Conservation (phyloP, 306 rosid species). For the Quercus gilva region DNA sequence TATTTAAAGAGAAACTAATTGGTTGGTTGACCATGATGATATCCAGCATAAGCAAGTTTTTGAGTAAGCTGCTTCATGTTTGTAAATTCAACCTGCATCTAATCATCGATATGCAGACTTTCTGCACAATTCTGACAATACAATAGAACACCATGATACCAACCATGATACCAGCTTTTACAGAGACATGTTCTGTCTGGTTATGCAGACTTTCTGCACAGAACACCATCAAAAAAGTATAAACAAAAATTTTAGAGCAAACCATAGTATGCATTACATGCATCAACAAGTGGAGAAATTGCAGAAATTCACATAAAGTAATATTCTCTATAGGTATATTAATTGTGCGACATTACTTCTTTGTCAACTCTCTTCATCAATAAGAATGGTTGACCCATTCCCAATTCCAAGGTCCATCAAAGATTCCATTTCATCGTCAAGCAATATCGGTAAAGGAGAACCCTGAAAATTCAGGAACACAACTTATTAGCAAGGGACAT, state of each 20-base stretch:
- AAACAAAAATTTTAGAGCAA: not conserved
- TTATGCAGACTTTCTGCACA: not conserved
- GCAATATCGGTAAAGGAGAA: constrained; percentile 71
- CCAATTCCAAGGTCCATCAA: constrained; percentile 71
- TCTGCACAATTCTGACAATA: not conserved
- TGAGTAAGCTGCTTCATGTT: not conserved
- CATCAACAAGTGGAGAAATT: not conserved
- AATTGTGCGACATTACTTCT: not conserved
- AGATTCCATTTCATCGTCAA: constrained; percentile 70
- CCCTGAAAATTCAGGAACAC: constrained; percentile 49
- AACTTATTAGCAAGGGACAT: constrained; percentile 4
- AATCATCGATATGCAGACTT: not conserved
- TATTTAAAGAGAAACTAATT: not conserved
- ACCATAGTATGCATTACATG: not conserved
- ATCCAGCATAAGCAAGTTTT: not conserved
- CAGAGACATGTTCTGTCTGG: not conserved
- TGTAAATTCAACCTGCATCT: not conserved
- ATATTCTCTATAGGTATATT: not conserved
- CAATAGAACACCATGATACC: not conserved
- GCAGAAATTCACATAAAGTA: not conserved
- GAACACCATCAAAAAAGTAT: not conserved
- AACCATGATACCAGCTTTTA: not conserved
- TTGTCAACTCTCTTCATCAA: constrained; percentile 68
- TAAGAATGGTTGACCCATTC: constrained; percentile 63
- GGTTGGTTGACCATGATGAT: not conserved